Base-by-base conservation (phyloP, 352 stramenopile species). In the Pythium brachiatum region DNA sequence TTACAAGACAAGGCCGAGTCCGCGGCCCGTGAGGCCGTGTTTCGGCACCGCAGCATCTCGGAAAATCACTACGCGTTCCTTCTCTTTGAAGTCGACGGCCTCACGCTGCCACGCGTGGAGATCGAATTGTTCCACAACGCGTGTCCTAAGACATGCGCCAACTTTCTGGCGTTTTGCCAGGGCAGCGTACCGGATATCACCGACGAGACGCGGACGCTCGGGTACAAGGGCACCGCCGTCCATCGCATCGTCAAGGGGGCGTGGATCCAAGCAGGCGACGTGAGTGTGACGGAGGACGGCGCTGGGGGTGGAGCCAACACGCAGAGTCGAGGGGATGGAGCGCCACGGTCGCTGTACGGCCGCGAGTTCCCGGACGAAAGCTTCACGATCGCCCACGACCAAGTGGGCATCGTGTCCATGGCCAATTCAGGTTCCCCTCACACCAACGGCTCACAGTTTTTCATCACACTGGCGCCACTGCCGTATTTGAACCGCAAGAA, bases 371-470 rank as follows among this genome's bases (percentile, higher is more conserved):
- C 79, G 0, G 85, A 94, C 56, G 85, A 94, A 51, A 89, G 79
- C 68, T 94, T 90, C 29, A 67, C 72, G 20, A 73, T 91, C 48
- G 78, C 81, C 27, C 79, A 91, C 62, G 78, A 90, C 50, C 64
- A 78, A 18, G 44, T 71, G 1, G 85, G 83, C 26, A 77, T 92
- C 52, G 62, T 94, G 31, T 97, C 95, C 32, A 99, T 99, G 97
- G 97, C 97, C 29, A 99, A 99, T 69, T 82, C 69, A 58, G 68
- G 96, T 79, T n/a, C 25, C 0, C 88, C 83, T 20, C 89, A 98
- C 66, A 99, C 97, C 7, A 99, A 99, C 60, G 97, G 97, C 13
- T 98, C 86, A 20, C 98, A 99, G 75, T 99, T 99, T 73, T 99
- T 99, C 80, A 99, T 99, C 68, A 99, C 97, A 7, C 59, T 95